Percentiles rank a stretch among this genome's conserved stretches.
These are phyloP conservation scores for Colletotrichum tofieldiae DNA, from an alignment of 2,329 filamentous ascomycete species.

Conservation along the genomic window DNA sequence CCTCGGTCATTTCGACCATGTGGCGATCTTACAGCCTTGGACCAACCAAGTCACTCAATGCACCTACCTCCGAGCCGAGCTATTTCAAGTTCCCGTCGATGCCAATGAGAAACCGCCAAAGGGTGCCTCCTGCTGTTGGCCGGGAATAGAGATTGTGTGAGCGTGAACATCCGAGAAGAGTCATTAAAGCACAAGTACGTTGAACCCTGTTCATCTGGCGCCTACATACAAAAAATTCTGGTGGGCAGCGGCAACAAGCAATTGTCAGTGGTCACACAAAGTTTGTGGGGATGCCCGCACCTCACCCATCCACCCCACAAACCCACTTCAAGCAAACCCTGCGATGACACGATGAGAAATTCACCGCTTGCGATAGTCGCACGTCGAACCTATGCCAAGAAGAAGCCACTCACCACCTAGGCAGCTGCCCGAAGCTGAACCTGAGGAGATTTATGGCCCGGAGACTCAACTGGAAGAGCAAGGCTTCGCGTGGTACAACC, in stretches of 20 bases:
- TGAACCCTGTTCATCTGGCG: neutral
- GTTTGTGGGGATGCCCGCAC: conserved; percentile 18
- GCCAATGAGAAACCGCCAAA: too few species aligned
- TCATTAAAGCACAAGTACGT: too few species aligned
- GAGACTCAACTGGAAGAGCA: conserved; percentile 46
- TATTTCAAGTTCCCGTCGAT: too few species aligned
- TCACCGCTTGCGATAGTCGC: neutral
- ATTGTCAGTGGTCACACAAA: conserved; percentile 8
- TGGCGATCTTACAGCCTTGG: too few species aligned
- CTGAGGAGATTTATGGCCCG: conserved; percentile 32
- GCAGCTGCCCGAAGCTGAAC: conserved; percentile 22
- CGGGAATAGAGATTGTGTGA: too few species aligned
- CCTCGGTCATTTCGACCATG: too few species aligned
- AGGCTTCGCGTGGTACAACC: conserved; percentile 45
- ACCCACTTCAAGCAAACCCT: conserved; percentile 15
- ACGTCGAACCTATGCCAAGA: conserved; percentile 6
- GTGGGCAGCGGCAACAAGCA: neutral
- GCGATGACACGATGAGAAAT: neutral
- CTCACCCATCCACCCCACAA: conserved; percentile 1
- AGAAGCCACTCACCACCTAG: conserved; percentile 30
- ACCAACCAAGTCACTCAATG: too few species aligned
- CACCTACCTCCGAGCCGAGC: too few species aligned
- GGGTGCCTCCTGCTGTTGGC: too few species aligned
- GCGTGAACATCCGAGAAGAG: neutral
- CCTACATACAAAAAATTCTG: neutral